Evolutionary conservation across 2,329 filamentous ascomycete genomes (phyloP).

Genomic region (Cyanodermella asteris): DNA sequence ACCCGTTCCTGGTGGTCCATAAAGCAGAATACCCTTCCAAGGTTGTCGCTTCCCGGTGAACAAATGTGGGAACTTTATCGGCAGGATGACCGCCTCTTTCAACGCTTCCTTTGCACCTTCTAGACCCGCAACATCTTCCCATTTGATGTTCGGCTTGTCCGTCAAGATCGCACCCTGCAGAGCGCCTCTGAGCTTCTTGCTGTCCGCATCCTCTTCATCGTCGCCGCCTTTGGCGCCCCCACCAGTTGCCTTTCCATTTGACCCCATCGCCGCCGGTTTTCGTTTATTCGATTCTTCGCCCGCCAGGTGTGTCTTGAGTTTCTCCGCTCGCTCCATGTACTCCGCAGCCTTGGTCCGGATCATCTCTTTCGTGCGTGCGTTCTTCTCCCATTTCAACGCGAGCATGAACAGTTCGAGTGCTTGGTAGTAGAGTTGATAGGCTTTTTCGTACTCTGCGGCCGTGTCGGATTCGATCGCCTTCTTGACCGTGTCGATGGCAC

Average conservation of each 20-base stretch:
- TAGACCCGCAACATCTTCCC: slow-evolving; percentile 93
- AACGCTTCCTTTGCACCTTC: slow-evolving; percentile 89
- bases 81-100: slow-evolving; percentile 92
- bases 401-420: slow-evolving; percentile 97
- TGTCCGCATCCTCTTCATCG: slow-evolving; percentile 60
- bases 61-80: slow-evolving; percentile 93
- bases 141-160: slow-evolving; percentile 88
- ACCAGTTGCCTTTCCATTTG: slow-evolving; percentile 28
- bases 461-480: slow-evolving; percentile 95
- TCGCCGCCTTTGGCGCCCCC: slow-evolving; percentile 36
- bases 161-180: slow-evolving; percentile 79
- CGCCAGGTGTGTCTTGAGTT: slow-evolving; percentile 76
- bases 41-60: slow-evolving; percentile 92
- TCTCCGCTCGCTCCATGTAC: slow-evolving; percentile 98
- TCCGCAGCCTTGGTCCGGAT: slow-evolving; percentile 86
- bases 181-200: slow-evolving; percentile 83
- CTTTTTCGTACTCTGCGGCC: slow-evolving; percentile 87
- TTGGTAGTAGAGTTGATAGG: slow-evolving; percentile 88
- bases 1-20: slow-evolving; percentile 88
- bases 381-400: slow-evolving; percentile 98
- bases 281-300: slow-evolving; percentile 35
- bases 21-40: slow-evolving; percentile 94
- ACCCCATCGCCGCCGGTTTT: slow-evolving; percentile 28
- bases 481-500: slow-evolving; percentile 90
- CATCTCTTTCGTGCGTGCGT: slow-evolving; percentile 88